Percentiles rank a stretch among this genome's conserved stretches.
Evolutionary conservation across 2,329 filamentous ascomycete species (phyloP).

Genomic region (Fusarium graminum): DNA sequence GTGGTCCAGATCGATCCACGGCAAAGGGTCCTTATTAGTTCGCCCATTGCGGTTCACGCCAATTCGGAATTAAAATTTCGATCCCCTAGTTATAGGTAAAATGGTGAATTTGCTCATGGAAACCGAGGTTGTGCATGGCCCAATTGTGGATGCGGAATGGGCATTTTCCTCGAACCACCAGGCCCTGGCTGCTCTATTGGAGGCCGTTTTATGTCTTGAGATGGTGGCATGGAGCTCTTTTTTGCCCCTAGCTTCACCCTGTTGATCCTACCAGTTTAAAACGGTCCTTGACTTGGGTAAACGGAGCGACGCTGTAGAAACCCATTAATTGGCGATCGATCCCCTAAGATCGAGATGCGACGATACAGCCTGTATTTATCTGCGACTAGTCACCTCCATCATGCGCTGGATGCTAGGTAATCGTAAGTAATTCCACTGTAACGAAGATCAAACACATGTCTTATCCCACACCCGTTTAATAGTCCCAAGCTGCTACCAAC

Average conservation of each 20-base stretch:
- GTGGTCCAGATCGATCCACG: constrained; percentile 39
- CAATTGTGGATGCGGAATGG: constrained; percentile 15
- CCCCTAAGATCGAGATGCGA: constrained; percentile 21
- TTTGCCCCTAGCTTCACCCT: constrained; percentile 7
- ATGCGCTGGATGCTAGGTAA: constrained; percentile 19
- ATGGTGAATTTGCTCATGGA: background rate
- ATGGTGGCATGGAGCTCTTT: constrained; percentile 1
- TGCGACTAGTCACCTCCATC: background rate
- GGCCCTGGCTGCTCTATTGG: background rate
- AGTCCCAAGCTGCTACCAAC: constrained; percentile 11
- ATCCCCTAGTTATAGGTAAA: background rate
- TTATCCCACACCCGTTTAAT: constrained; percentile 37
- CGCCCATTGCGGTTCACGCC: constrained; percentile 3
- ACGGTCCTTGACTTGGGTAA: constrained; percentile 30
- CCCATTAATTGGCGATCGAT: constrained; percentile 16
- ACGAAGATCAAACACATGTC: constrained; percentile 40
- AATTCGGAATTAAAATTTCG: background rate
- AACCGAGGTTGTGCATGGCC: background rate
- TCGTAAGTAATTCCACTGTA: constrained; percentile 1
- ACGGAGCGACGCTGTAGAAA: constrained; percentile 23
- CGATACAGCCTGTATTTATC: background rate
- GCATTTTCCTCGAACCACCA: constrained; percentile 8
- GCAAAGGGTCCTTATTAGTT: constrained; percentile 12
- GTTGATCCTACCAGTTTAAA: constrained; percentile 41
- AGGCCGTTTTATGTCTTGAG: constrained; percentile 33